phyloP scores from a whole-genome alignment of 1,284 basidiomycete genomes.

The Cryptococcus floricola region DNA sequence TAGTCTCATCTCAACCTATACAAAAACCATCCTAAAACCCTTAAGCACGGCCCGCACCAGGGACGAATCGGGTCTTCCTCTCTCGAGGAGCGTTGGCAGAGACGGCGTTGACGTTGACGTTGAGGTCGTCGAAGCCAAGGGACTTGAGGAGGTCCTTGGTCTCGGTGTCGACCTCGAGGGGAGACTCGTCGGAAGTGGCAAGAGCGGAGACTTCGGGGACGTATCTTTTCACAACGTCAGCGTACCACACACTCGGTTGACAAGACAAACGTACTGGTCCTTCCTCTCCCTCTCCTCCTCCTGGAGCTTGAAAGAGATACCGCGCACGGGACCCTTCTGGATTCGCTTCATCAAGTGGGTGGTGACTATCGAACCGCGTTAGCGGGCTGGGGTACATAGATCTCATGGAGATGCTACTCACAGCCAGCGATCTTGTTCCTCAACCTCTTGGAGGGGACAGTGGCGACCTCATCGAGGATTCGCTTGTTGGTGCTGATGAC shows the following conservation, averaged over 20 bases:
- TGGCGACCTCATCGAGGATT: conserved; percentile 98
- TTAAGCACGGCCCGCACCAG: conserved; percentile 62
- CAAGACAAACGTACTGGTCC: conserved; percentile 61
- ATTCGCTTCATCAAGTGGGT: conserved; percentile 99
- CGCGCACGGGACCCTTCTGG: conserved; percentile 97
- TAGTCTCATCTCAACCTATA: conserved; percentile 5
- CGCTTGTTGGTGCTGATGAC: conserved; percentile 83
- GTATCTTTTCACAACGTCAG: conserved; percentile 52
- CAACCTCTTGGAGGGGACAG: conserved; percentile 96
- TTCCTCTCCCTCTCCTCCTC: conserved; percentile 99
- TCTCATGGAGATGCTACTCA: conserved; percentile 23
- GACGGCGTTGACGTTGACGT: conserved; percentile 66
- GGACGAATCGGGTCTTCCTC: conserved; percentile 74
- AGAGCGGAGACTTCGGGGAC: conserved; percentile 94
- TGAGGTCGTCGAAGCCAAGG: conserved; percentile 86
- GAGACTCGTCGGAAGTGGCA: conserved; percentile 64
- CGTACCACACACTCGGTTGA: not conserved
- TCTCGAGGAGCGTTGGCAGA: conserved; percentile 62
- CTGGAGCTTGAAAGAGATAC: conserved; percentile 99
- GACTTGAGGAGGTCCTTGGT: conserved; percentile 87
- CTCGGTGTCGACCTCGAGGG: conserved; percentile 81
- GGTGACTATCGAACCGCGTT: conserved; percentile 59
- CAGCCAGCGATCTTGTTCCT: conserved; percentile 99
- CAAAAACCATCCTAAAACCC: not conserved
- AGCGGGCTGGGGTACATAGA: not conserved